Conservation (phyloP, 1,284 basidiomycete genomes). For the Rugosomyces carneus region DNA sequence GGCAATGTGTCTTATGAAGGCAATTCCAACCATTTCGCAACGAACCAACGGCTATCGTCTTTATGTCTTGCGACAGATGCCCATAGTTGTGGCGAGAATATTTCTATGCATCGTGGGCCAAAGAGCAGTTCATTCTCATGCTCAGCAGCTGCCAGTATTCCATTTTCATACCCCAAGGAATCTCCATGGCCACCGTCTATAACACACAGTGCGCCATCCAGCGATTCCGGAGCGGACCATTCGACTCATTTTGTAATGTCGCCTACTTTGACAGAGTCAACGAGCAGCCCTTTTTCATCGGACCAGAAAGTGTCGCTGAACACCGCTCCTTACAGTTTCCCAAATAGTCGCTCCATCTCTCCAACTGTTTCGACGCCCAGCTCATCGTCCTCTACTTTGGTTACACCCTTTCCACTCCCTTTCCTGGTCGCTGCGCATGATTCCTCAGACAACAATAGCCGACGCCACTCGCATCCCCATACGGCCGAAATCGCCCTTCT, state of each 20-base stretch:
- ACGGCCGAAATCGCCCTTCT: conserved; percentile 59
- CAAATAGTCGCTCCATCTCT: conserved; percentile 66
- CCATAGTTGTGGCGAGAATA: conserved; percentile 26
- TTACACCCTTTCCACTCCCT: conserved; percentile 61
- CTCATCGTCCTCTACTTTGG: conserved; percentile 56
- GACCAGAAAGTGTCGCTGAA: conserved; percentile 58
- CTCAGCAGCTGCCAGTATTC: conserved; percentile 16
- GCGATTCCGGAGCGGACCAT: conserved; percentile 38
- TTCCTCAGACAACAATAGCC: conserved; percentile 58
- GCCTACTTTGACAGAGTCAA: conserved; percentile 50
- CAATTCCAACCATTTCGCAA: conserved; percentile 31
- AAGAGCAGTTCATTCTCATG: conserved; percentile 23
- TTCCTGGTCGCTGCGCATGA: conserved; percentile 56
- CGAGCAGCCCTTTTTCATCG: conserved; percentile 43
- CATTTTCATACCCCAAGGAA: conserved; percentile 54
- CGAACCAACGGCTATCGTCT: conserved; percentile 36
- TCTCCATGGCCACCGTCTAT: conserved; percentile 43
- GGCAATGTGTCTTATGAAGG: conserved; percentile 38
- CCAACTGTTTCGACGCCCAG: conserved; percentile 60
- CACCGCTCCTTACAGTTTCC: conserved; percentile 56
- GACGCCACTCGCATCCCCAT: conserved; percentile 46
- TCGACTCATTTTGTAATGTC: conserved; percentile 50
- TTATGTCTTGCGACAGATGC: conserved; percentile 6
- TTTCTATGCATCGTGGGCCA: conserved; percentile 35
- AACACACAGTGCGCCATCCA: conserved; percentile 37